Evolutionary conservation across 805 yeast genomes (phyloP).

Genomic region (Kregervanrija fluxuum): DNA sequence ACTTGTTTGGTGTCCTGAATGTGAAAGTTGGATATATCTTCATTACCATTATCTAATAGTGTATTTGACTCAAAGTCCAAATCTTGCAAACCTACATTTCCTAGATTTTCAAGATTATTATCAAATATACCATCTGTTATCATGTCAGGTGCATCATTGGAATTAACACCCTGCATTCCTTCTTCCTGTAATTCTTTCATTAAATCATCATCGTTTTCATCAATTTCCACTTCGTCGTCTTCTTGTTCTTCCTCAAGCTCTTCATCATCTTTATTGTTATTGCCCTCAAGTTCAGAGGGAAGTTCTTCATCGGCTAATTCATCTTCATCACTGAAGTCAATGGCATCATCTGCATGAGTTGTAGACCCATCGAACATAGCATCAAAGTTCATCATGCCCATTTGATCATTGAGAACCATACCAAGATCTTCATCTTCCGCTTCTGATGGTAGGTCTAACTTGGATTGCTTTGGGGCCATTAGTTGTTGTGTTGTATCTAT

Average conservation of each 20-base stretch:
- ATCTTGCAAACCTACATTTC: conserved; percentile 24
- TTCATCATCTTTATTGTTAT: conserved; percentile 9
- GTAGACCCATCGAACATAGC: conserved; percentile 40
- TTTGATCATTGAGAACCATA: conserved; percentile 26
- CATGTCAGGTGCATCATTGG: conserved; percentile 20
- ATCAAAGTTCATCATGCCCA: conserved; percentile 24
- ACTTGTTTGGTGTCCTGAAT: conserved; percentile 6
- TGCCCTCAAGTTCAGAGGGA: conserved; percentile 12
- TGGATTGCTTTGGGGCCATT: not conserved
- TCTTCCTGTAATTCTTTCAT: conserved; percentile 32
- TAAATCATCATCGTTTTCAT: conserved; percentile 29
- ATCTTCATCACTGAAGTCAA: conserved; percentile 91
- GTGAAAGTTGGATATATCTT: not conserved
- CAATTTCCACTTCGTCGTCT: conserved; percentile 32
- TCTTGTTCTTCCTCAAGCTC: conserved; percentile 27
- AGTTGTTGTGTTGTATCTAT: not conserved
- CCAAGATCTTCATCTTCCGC: conserved; percentile 27
- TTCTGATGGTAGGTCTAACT: not conserved
- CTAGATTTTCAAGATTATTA: conserved; percentile 20
- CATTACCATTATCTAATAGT: conserved; percentile 13
- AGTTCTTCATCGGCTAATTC: conserved; percentile 87
- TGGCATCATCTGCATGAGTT: conserved; percentile 83
- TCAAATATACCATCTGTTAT: conserved; percentile 27
- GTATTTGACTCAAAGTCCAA: conserved; percentile 25
- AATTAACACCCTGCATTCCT: conserved; percentile 31